Conservation (phyloP, 352 stramenopile species). For the Blastocystis sp. region DNA sequence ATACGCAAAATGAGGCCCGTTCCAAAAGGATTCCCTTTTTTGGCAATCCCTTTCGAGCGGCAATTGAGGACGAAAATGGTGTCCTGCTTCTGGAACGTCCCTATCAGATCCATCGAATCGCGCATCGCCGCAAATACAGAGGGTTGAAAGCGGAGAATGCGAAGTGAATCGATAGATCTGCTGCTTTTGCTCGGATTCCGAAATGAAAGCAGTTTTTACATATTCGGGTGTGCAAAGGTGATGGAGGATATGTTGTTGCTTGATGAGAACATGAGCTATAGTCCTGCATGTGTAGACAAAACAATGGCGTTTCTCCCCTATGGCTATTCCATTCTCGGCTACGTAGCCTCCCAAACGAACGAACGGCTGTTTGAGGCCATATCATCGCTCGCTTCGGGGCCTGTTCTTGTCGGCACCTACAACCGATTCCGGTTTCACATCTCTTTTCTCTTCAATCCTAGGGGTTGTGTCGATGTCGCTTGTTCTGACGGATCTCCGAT, state of each 20-base stretch:
- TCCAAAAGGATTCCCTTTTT: neutral
- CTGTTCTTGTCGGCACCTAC: neutral
- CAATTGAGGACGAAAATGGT: conserved; percentile 4
- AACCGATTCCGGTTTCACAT: neutral
- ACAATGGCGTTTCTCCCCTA: neutral
- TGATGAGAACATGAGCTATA: neutral
- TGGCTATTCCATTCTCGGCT: conserved; percentile 29
- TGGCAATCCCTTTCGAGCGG: neutral
- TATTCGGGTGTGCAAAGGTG: conserved; percentile 19
- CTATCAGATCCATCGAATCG: neutral
- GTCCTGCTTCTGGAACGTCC: neutral
- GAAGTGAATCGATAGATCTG: neutral
- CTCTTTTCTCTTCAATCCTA: neutral
- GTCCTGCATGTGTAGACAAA: neutral
- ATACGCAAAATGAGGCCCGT: neutral
- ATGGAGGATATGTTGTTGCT: conserved; percentile 7
- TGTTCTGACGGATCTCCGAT: neutral
- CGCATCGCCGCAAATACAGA: neutral
- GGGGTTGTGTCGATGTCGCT: neutral
- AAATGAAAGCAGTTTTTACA: neutral
- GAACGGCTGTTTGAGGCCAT: neutral
- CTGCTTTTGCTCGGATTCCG: conserved; percentile 26
- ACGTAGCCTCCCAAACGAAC: neutral
- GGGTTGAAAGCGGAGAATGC: neutral
- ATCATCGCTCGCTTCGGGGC: neutral